Evolutionary conservation across 2,329 filamentous ascomycete genomes (phyloP).

Genomic region (Dryadomyces quercivorus): DNA sequence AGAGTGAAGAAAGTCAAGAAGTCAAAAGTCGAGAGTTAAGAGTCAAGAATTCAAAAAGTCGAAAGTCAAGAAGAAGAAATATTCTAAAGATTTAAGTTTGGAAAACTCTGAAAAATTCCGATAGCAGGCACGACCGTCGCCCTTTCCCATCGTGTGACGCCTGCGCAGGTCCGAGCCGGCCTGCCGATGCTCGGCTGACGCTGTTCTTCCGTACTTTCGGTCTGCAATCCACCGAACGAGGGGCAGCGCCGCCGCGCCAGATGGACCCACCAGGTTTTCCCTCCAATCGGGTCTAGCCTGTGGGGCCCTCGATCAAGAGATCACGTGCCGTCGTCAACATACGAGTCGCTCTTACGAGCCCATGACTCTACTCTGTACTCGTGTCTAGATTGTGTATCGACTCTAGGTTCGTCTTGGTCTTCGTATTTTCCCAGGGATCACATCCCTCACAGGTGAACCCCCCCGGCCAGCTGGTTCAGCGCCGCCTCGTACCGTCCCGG

Average conservation of each 20-base stretch:
- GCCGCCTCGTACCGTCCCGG: constrained; percentile 62
- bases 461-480: constrained; percentile 40
- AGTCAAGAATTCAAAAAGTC: no score
- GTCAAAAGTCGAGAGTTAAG: neutral
- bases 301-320: no score
- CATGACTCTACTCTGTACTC: no score
- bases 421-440: no score
- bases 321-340: neutral
- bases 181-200: neutral
- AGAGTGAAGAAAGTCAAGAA: neutral
- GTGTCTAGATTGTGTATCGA: no score
- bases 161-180: neutral
- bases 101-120: no score
- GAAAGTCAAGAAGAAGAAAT: neutral
- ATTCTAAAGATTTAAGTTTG: no score
- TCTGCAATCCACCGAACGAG: neutral
- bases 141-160: neutral
- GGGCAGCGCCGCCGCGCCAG: neutral
- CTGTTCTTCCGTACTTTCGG: neutral
- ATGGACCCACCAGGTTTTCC: constrained; percentile 1
- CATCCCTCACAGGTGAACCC: constrained; percentile 2
- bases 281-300: neutral
- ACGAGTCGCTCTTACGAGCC: no score
- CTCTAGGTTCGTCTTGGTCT: no score
- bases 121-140: neutral